Evolutionary conservation across 129 eudicot genomes (phyloP).

Genomic region (Saussurea involucrata): DNA sequence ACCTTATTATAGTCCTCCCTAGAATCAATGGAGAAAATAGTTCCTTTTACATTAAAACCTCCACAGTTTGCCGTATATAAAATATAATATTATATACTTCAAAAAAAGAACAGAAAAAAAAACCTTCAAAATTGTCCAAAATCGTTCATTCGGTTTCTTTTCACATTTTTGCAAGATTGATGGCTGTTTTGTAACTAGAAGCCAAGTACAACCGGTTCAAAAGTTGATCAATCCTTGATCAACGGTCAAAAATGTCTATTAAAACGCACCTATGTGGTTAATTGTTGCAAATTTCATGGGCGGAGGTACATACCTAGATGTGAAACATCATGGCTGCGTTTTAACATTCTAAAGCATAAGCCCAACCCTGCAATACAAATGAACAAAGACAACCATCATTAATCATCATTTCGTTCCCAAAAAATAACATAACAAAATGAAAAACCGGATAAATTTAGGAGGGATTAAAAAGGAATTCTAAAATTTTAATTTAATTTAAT

Average conservation of each 20-base stretch:
- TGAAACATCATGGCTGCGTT: slow-evolving; percentile 3
- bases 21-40: background rate
- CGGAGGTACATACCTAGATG: slow-evolving; percentile 7
- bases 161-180: background rate
- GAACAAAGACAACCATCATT: too few relatives aligned
- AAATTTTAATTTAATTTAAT: too few relatives aligned
- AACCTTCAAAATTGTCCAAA: background rate
- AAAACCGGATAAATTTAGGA: too few relatives aligned
- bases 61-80: background rate
- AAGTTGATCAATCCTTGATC: background rate
- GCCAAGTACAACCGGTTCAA: background rate
- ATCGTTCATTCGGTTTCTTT: background rate
- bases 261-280: background rate
- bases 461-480: too few relatives aligned
- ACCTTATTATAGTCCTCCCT: too few relatives aligned
- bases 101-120: background rate
- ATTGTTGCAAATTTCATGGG: background rate
- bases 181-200: background rate
- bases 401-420: too few relatives aligned
- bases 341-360: background rate
- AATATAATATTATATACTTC: background rate
- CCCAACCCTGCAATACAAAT: slow-evolving; percentile 17
- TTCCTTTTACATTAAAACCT: background rate
- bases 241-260: background rate
- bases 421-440: too few relatives aligned